phyloP scores from a whole-genome alignment of 331 rosid species.

The Pyracantha coccinea region DNA sequence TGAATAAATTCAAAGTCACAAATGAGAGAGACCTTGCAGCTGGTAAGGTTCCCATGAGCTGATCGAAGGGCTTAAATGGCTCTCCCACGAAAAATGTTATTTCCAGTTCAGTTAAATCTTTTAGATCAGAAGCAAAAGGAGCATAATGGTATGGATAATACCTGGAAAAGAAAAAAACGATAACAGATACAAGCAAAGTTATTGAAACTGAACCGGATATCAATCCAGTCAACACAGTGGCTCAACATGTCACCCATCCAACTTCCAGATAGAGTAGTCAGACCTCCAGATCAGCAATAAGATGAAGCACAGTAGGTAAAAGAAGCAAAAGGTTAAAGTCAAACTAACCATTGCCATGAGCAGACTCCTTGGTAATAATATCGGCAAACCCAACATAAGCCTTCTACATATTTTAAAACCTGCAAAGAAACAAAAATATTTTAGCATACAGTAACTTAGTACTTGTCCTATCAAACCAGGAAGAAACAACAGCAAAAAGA shows the following conservation, averaged over 20 bases:
- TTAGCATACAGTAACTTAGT: not conserved
- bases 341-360: conserved; percentile 90
- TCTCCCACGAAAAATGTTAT: conserved; percentile 83
- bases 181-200: conserved; percentile 3
- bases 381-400: conserved; percentile 96
- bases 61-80: conserved; percentile 95
- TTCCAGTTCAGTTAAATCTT: conserved; percentile 72
- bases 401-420: conserved; percentile 91
- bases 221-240: not conserved
- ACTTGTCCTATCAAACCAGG: not conserved
- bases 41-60: conserved; percentile 98
- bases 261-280: not conserved
- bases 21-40: conserved; percentile 62
- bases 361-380: conserved; percentile 97
- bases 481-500: not conserved
- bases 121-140: conserved; percentile 95
- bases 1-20: not conserved
- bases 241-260: not conserved
- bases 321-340: conserved; percentile 9
- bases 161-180: conserved; percentile 48
- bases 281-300: not conserved
- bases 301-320: not conserved
- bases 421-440: conserved; percentile 23
- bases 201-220: not conserved
- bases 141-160: conserved; percentile 97